Conservation (phyloP, 108 stramenopile genomes). For the Nitzschia sp. region DNA sequence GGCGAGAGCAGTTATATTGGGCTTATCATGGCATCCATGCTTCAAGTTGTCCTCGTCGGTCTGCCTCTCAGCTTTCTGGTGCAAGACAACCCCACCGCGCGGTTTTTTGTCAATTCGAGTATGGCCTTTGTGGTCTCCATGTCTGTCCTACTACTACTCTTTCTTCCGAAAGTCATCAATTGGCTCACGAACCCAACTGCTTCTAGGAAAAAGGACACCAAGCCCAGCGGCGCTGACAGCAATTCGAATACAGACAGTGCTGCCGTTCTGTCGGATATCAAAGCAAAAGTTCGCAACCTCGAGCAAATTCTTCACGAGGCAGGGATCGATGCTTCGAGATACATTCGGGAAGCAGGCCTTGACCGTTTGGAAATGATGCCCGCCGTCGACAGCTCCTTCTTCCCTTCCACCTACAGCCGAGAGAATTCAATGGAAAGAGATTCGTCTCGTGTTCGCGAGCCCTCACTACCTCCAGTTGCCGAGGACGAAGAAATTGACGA, state of each 20-base stretch:
- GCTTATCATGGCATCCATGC: constrained; percentile 41
- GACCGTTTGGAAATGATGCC: background rate
- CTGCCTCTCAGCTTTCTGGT: constrained; percentile 39
- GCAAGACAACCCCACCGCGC: constrained; percentile 39
- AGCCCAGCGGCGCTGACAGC: background rate
- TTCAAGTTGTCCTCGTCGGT: constrained; percentile 43
- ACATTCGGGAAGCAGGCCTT: background rate
- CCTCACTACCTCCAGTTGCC: constrained; percentile 1
- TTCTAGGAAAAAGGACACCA: background rate
- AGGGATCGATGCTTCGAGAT: constrained; percentile 3
- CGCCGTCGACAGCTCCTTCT: background rate
- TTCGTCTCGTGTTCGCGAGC: constrained; percentile 5
- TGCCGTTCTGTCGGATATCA: background rate
- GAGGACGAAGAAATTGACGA: background rate
- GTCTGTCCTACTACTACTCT: constrained; percentile 41
- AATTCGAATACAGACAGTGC: background rate
- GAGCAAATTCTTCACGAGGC: constrained; percentile 4
- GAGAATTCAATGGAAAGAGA: background rate
- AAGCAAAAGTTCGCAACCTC: background rate
- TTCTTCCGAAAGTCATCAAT: constrained; percentile 47
- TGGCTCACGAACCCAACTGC: background rate
- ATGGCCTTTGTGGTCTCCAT: constrained; percentile 35
- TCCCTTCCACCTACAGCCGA: background rate
- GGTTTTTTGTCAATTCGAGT: constrained; percentile 31
- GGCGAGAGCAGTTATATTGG: constrained; percentile 46